Conservation (phyloP, 371 early-diverging fungal species). For the Batrachochytrium dendrobatidis region DNA sequence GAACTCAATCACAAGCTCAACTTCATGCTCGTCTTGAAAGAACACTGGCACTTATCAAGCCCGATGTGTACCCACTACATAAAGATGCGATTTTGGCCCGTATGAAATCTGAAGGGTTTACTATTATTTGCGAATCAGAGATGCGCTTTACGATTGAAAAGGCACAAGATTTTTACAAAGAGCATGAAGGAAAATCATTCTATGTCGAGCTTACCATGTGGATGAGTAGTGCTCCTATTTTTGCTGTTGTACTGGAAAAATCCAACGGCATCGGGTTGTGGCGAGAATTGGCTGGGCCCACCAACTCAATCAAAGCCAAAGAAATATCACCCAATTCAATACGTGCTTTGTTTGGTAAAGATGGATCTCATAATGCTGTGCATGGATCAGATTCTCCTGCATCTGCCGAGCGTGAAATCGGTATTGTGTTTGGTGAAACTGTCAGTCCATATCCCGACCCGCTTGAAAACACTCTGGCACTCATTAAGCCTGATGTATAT, state of each 20-base stretch:
- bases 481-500: constrained; percentile 59
- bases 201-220: constrained; percentile 57
- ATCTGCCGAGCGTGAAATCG: constrained; percentile 65
- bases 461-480: constrained; percentile 44
- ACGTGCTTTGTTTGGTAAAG: constrained; percentile 57
- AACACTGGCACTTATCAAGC: constrained; percentile 57
- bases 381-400: constrained; percentile 72
- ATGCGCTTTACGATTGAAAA: constrained; percentile 41
- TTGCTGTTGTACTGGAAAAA: constrained; percentile 62
- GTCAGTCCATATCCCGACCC: constrained; percentile 21
- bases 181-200: constrained; percentile 62
- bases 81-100: constrained; percentile 50
- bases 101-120: constrained; percentile 51
- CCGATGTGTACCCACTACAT: constrained; percentile 48
- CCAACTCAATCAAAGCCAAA: constrained; percentile 60
- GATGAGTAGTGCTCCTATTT: constrained; percentile 68
- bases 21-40: constrained; percentile 18
- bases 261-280: constrained; percentile 57
- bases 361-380: constrained; percentile 63
- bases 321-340: constrained; percentile 46
- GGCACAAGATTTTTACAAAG: constrained; percentile 60
- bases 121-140: constrained; percentile 51
- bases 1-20: neutral
- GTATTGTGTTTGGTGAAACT: constrained; percentile 36
- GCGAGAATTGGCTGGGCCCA: constrained; percentile 69